Evolutionary conservation across 495 filamentous ascomycete species (phyloP), one percentile per base, ranked within the genome.

Genomic region (Aspergillus bridgeri): DNA sequence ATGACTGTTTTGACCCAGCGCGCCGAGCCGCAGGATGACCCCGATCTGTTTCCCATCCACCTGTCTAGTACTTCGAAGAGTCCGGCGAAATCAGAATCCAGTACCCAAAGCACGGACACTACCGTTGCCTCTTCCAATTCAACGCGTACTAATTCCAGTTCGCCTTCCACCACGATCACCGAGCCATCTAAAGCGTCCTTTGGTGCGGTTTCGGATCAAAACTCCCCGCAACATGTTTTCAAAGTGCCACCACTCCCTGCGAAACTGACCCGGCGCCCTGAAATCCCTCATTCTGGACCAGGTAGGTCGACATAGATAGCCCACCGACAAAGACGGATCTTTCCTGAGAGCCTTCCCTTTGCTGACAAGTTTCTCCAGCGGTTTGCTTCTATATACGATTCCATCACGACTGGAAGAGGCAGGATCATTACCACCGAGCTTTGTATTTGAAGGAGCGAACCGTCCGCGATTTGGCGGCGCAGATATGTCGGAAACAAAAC

Each of bases 341-440:
- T 3, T 15, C 33, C 33, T 4, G 9, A 11, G 33, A 38, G 7
- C 25, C 7, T 7, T 38, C 9, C 9, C 0, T 15, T 9, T 38
- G 33, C 33, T 38, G 11, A 38, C 33, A 13, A 38, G 8, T 3
- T 2, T 15, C 5, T 38, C 4, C 77, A 65, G 81, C 91, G 25
- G 91, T 91, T 47, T 93, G 89, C 70, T 87, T 95, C 69, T 96
- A 91, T 68, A 73, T 93, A 46, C 80, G 81, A 20, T 81, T 81
- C 19, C 74, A 75, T 27, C 61, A 81, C 19, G 63, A 75, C 11
- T 72, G 73, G 17, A 75, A 75, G 46, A 64, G 73, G 13, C 76
- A 81, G 6, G 79, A 83, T 43, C 78, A 83, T 61, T 82, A 86
- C 53, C 84, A 94, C 75, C 81, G 85, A 48, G 91, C 91, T 25